Percentiles rank a stretch among this genome's conserved stretches.
These are phyloP conservation scores for Hortiboletus flavorubellus DNA, from an alignment of 768 basidiomycete genomes.

Conservation along the genomic window DNA sequence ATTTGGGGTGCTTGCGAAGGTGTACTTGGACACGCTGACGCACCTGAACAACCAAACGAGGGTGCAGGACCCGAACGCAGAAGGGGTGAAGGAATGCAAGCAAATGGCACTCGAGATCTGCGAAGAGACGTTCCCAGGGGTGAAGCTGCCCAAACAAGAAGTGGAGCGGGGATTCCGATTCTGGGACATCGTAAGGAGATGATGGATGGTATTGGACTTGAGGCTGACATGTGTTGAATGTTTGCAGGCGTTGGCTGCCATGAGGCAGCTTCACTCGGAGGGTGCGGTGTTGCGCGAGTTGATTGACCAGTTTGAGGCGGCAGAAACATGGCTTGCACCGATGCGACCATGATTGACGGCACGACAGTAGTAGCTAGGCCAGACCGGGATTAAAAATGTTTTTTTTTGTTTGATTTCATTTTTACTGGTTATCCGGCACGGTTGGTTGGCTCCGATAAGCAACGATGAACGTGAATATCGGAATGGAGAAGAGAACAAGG, in stretches of 20 bases:
- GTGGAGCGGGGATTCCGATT: constrained; percentile 97
- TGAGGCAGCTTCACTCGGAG: constrained; percentile 85
- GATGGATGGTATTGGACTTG: constrained; percentile 11
- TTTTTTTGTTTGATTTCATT: background rate
- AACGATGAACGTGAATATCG: background rate
- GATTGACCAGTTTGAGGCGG: constrained; percentile 94
- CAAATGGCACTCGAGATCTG: constrained; percentile 85
- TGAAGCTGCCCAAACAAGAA: constrained; percentile 83
- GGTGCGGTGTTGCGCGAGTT: constrained; percentile 78
- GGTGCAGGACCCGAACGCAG: constrained; percentile 72
- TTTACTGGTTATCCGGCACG: background rate
- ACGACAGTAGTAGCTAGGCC: background rate
- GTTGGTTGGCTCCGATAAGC: background rate
- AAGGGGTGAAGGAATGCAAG: constrained; percentile 81
- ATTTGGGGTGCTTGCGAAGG: constrained; percentile 95
- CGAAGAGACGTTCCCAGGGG: constrained; percentile 91
- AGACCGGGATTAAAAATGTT: background rate
- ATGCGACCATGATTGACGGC: constrained; percentile 67
- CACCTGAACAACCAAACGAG: constrained; percentile 80
- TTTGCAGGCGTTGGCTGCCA: constrained; percentile 74
- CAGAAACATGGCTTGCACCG: constrained; percentile 90
- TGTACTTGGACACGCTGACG: constrained; percentile 90
- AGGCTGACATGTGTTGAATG: constrained; percentile 26
- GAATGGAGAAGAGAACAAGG: background rate
- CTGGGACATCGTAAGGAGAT: constrained; percentile 88